These are phyloP conservation scores for Penicillium dipodomyicola DNA, from an alignment of 495 filamentous ascomycete species.

Conservation along the genomic window DNA sequence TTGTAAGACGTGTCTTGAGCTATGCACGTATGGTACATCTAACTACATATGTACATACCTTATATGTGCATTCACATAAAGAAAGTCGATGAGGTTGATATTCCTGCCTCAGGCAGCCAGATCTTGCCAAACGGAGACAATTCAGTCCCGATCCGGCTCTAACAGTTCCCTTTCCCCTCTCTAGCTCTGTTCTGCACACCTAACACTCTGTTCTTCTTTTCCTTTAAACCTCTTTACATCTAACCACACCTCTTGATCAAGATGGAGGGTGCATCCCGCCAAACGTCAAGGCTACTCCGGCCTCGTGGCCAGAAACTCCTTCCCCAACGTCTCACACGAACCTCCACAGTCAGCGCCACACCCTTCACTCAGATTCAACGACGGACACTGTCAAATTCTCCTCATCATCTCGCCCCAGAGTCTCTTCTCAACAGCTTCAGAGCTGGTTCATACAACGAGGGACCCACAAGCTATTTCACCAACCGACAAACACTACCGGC, in stretches of 20 bases:
- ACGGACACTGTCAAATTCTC: constrained; percentile 37
- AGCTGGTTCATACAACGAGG: constrained; percentile 22
- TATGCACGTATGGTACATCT: not conserved
- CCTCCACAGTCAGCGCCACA: constrained; percentile 17
- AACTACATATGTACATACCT: too few relatives aligned
- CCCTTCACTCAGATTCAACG: constrained; percentile 30
- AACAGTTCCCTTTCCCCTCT: constrained; percentile 20
- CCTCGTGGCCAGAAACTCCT: constrained; percentile 27
- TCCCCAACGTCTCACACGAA: constrained; percentile 22
- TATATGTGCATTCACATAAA: too few relatives aligned
- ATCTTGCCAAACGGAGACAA: constrained; percentile 15
- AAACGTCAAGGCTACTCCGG: constrained; percentile 38
- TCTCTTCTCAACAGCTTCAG: constrained; percentile 28
- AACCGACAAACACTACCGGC: constrained; percentile 68
- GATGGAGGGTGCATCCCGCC: constrained; percentile 45
- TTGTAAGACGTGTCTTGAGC: not conserved
- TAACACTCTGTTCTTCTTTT: not conserved
- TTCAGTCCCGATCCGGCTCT: constrained; percentile 17
- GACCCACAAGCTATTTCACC: constrained; percentile 53
- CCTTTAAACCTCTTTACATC: not conserved
- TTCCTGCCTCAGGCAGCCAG: constrained; percentile 31
- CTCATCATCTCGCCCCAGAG: constrained; percentile 35
- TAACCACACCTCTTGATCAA: constrained; percentile 11
- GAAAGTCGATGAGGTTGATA: too few relatives aligned
- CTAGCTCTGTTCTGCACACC: constrained; percentile 15